These are phyloP conservation scores for Wickerhamiella sorbophila DNA, from an alignment of 805 yeast species.

Conservation along the genomic window DNA sequence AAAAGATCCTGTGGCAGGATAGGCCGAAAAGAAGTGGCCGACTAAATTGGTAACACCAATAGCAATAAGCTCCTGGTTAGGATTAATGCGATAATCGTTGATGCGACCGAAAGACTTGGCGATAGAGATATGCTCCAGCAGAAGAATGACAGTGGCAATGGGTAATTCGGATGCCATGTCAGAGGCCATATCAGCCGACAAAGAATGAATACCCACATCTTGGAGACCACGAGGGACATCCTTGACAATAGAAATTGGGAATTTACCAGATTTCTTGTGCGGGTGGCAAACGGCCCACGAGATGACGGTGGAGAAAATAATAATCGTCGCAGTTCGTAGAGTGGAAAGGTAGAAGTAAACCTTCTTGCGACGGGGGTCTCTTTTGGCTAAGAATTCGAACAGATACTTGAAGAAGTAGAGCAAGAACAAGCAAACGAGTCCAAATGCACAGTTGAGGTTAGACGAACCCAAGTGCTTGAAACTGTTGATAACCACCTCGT, in stretches of 20 bases:
- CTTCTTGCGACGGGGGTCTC: constrained; percentile 44
- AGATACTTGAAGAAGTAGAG: constrained; percentile 57
- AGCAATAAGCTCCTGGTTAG: constrained; percentile 88
- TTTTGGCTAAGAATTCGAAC: constrained; percentile 45
- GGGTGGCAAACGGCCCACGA: constrained; percentile 57
- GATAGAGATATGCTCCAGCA: constrained; percentile 86
- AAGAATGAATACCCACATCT: constrained; percentile 56
- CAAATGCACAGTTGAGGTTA: constrained; percentile 77
- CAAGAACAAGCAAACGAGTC: constrained; percentile 58
- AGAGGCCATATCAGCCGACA: constrained; percentile 44
- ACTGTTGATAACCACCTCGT: constrained; percentile 52
- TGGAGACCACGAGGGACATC: constrained; percentile 69
- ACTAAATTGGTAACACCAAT: constrained; percentile 83
- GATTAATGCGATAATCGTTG: constrained; percentile 78
- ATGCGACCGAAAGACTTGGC: constrained; percentile 87
- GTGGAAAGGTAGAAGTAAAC: constrained; percentile 58
- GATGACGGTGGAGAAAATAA: constrained; percentile 69
- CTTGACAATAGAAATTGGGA: constrained; percentile 51
- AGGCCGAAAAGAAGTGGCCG: constrained; percentile 86
- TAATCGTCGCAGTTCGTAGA: constrained; percentile 66
- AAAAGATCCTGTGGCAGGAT: constrained; percentile 93
- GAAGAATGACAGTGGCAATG: constrained; percentile 65
- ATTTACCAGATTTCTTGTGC: constrained; percentile 27
- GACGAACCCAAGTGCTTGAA: constrained; percentile 58
- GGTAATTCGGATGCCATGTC: constrained; percentile 69